Conservation (phyloP, 192 early-diverging fungal species). For the Pecoramyces ruminantium region DNA sequence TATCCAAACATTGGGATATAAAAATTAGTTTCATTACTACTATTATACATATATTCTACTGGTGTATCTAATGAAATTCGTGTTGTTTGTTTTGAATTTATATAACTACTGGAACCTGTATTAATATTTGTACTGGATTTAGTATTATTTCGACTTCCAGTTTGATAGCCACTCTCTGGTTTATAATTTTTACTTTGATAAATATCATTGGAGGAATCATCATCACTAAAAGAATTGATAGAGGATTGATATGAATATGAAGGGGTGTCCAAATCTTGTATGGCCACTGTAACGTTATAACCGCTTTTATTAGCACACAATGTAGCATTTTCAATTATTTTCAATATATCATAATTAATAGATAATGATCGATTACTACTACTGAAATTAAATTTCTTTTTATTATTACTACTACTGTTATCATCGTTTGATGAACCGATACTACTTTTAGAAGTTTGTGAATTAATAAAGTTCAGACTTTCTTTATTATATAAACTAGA, state of each 20-base stretch:
- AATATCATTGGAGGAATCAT: neutral
- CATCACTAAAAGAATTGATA: neutral
- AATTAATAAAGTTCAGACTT: neutral
- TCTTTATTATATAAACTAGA: neutral
- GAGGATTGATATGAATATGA: neutral
- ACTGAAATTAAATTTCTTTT: too few relatives aligned
- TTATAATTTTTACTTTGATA: neutral
- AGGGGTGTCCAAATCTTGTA: neutral
- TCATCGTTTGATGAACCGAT: neutral
- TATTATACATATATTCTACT: neutral
- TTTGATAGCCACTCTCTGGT: neutral
- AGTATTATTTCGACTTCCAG: neutral
- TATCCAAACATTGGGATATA: neutral
- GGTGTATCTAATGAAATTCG: neutral
- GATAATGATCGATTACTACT: neutral
- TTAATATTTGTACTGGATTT: neutral
- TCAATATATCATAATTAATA: neutral
- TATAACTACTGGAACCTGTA: neutral
- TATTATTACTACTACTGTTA: neutral
- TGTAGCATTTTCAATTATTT: neutral
- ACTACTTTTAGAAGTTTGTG: neutral
- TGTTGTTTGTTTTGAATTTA: neutral
- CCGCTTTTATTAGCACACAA: neutral
- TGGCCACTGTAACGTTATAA: neutral
- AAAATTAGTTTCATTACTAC: neutral